Conservation (phyloP, 441 rosid genomes). For the Populus hybrid region DNA sequence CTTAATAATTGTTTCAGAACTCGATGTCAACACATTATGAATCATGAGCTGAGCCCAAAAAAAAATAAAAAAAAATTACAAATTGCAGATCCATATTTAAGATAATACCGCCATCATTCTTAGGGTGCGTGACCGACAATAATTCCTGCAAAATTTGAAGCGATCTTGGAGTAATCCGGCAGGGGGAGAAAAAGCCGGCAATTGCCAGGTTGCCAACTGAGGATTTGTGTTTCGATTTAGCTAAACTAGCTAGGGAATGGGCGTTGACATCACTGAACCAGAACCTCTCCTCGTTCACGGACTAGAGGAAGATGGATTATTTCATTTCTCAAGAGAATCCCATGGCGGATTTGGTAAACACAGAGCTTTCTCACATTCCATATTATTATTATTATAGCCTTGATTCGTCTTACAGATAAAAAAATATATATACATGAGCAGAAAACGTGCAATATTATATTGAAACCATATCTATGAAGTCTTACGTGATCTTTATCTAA, state of each 20-base stretch:
- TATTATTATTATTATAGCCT: slow-evolving; percentile 11
- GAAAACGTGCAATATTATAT: neutral
- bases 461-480: neutral
- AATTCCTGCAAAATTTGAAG: neutral
- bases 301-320: neutral
- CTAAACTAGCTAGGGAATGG: neutral
- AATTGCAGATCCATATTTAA: neutral
- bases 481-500: neutral
- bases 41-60: neutral
- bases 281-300: slow-evolving; percentile 11
- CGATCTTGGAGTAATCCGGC: slow-evolving; percentile 5
- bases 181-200: slow-evolving; percentile 7
- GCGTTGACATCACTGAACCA: slow-evolving; percentile 7
- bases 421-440: neutral
- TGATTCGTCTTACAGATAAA: neutral
- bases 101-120: neutral
- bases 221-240: neutral
- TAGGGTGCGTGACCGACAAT: neutral
- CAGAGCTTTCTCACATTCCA: slow-evolving; percentile 3
- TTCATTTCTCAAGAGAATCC: neutral
- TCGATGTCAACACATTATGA: neutral
- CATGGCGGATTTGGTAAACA: slow-evolving; percentile 1
- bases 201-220: slow-evolving; percentile 11
- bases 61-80: neutral
- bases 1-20: neutral